Percentiles rank a stretch among this genome's conserved stretches.
phyloP scores from a whole-genome alignment of 2,329 filamentous ascomycete genomes.

The Helicocarpus griseus region DNA sequence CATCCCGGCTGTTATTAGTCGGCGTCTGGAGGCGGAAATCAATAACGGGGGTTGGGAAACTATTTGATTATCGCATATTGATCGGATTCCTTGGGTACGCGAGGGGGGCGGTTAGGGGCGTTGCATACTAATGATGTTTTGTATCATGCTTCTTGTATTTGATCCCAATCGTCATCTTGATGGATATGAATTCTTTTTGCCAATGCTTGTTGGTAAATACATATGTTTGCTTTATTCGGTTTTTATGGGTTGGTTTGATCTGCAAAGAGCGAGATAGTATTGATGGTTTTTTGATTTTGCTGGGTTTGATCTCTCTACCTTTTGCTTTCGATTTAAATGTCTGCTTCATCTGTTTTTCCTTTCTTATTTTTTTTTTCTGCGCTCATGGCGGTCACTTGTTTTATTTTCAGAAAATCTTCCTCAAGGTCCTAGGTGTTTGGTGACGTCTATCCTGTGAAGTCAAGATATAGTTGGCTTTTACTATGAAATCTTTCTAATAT shows the following conservation, averaged over 20 bases:
- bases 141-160: not conserved
- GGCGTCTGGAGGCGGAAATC: slow-evolving; percentile 86
- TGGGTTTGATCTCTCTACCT: not conserved
- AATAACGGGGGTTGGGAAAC: slow-evolving; percentile 97
- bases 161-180: too few relatives aligned
- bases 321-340: slow-evolving; percentile 1
- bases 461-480: too few relatives aligned
- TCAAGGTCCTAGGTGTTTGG: too few relatives aligned
- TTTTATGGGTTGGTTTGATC: too few relatives aligned
- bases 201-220: too few relatives aligned
- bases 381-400: not conserved
- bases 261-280: too few relatives aligned
- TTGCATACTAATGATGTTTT: too few relatives aligned
- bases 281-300: not conserved
- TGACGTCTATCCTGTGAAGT: too few relatives aligned
- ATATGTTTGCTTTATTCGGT: too few relatives aligned
- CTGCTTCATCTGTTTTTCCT: not conserved
- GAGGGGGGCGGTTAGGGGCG: too few relatives aligned
- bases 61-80: slow-evolving; percentile 19
- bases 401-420: not conserved
- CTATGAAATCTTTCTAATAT: too few relatives aligned
- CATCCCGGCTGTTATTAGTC: slow-evolving; percentile 77
- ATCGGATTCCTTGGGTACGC: not conserved
- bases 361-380: not conserved
- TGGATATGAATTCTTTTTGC: too few relatives aligned